Percentiles rank a stretch among this genome's conserved stretches.
These are phyloP conservation scores for Lycium barbarum DNA, from an alignment of 257 asterid species.

Conservation along the genomic window DNA sequence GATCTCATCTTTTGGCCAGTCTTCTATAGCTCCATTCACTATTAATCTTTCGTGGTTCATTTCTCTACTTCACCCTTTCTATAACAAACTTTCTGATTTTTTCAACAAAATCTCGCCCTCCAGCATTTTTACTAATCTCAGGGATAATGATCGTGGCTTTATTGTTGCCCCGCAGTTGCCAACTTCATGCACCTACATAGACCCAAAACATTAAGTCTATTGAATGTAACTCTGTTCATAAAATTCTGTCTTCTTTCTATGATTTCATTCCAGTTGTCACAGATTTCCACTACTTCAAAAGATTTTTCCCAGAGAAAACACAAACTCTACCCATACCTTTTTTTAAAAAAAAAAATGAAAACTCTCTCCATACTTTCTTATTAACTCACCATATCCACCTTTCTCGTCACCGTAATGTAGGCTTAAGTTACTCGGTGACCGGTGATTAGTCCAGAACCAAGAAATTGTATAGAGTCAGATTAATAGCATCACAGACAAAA, in stretches of 20 bases:
- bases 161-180: not conserved
- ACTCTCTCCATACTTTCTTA: not conserved
- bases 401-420: not conserved
- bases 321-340: not conserved
- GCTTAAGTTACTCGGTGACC: not conserved
- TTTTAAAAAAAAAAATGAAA: too few relatives aligned
- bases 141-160: not conserved
- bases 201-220: not conserved
- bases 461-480: not conserved
- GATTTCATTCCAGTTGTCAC: not conserved
- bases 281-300: not conserved
- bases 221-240: not conserved
- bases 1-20: constrained; percentile 13
- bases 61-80: not conserved
- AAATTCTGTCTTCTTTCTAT: not conserved
- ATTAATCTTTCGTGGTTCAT: not conserved
- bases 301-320: not conserved
- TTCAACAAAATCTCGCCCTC: not conserved
- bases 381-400: not conserved
- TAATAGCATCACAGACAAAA: not conserved
- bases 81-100: not conserved
- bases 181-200: not conserved
- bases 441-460: not conserved
- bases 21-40: constrained; percentile 3
- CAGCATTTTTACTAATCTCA: not conserved